Evolutionary conservation across 176 grass and related monocot species (phyloP), one percentile per base, ranked within the genome.

Genomic region (Carex myosuroides): DNA sequence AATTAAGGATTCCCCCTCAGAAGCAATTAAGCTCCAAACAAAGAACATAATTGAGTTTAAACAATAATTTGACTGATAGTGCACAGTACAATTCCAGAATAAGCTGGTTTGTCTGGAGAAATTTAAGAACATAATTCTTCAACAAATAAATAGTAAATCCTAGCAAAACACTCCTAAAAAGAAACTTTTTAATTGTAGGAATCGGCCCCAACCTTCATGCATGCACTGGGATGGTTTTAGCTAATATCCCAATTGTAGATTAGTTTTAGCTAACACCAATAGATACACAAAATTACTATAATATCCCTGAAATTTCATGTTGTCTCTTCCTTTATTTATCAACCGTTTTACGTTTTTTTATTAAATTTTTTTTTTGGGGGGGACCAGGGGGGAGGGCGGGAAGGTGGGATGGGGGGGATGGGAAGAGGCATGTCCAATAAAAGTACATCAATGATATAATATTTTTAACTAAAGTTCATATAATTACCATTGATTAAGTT

Each of bases 401-500:
- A 2, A 8, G 5, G 6, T 12, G 60, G 6, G 8, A 2, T 6
- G 1, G 6, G 20, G 8, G 60, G 8, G n/a, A 7, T 17, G 64
- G 64, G 4, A 37, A 4, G 30, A 41, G 33, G 5, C 0, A 2
- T 75, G 44, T 14, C 21, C 21, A 52, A 26, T 53, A 26, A 13
- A 13, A 29, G 9, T 26, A 53, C 4, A 54, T 75, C 44, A 53
- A 6, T 30, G 22, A 55, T 55, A 6, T 54, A 13, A 55, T 30
- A 8, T 17, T 55, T 55, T 55, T 71, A 44, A 20, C 44, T 44
- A 71, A 71, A 65, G 20, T 82, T 82, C 10, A 64, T 21, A 44
- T 24, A 17, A 0, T 41, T 82, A 82, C 80, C 80, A 17, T 82
- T 82, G 44, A 82, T 66, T 44, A 82, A 29, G 60, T 82, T 66